Base-by-base conservation (phyloP, 495 filamentous ascomycete genomes). In the Amphirosellinia nigrospora region DNA sequence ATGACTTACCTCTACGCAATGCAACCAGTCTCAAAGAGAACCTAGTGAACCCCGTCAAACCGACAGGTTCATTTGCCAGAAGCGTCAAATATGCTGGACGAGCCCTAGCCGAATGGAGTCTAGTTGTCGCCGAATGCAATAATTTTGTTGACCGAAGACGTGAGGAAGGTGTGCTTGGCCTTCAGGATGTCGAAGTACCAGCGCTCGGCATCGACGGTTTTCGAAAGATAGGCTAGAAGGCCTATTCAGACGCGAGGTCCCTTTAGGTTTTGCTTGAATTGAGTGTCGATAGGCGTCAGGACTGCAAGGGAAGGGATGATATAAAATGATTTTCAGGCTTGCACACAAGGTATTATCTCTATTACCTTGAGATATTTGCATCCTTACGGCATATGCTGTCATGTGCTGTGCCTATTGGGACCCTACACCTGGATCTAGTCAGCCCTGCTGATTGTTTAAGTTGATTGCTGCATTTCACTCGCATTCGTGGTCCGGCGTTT, bases 51-150 rank as follows among this genome's bases (percentile, higher is more conserved):
- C 75, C 83, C 0, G 72, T 78, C 36, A 68, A 79, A 62, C 84
- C 84, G 0, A 75, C 74, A 1, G 82, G 84, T 23, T 69, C 77
- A 9, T 83, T 74, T 59, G 76, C 79, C 16, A 66, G 72, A 1
- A 80, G 77, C 21, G 79, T 84, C 68, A 93, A 90, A 71, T 98
- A 99, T 79, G 84, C 89, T 8, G 96, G 96, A 2, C 88, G 95
- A 55, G 94, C 96, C 1, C 85, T 99, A 61, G 94, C 95, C 1
- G 96, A 99, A 79, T 99, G 96, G 96, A 83, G 89, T 16, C 80
- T 93, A 26, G 87, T 98, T 43, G 90, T 98, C 9, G 85, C 86
- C 30, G 96, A 99, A 78, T 94, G 91, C 81, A 94, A 98, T 77
- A 93, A 89, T 75, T 99, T 99, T 79, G 92, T 95, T 56, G 93